A percentile compares a stretch with the other conserved stretches of the same genome.
Evolutionary conservation across 192 early-diverging fungal species (phyloP).

Genomic region (Umbelopsis isabellina): DNA sequence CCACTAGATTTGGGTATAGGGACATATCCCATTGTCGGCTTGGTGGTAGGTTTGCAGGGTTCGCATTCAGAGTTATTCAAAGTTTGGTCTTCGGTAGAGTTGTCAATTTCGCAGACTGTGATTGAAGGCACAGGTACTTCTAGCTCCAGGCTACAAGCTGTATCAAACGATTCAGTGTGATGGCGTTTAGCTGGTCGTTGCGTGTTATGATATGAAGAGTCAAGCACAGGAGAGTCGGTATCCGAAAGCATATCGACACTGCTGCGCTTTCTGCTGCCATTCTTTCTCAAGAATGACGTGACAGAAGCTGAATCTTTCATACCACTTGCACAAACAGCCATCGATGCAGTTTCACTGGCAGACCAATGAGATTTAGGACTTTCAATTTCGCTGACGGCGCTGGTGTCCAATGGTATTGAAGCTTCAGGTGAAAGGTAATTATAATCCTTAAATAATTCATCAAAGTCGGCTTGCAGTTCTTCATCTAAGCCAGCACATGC

Average conservation of each 20-base stretch:
- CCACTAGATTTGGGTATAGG: not conserved
- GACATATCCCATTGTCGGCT: too few relatives aligned
- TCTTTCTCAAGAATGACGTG: slow-evolving; percentile 10
- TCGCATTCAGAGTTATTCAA: too few relatives aligned
- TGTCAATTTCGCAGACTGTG: not conserved
- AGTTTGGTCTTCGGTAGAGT: not conserved
- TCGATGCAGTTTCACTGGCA: not conserved
- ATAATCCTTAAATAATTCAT: slow-evolving; percentile 9
- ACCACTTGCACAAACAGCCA: not conserved
- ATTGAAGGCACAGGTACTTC: not conserved
- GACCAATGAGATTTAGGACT: not conserved
- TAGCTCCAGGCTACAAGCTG: slow-evolving; percentile 4
- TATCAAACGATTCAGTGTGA: slow-evolving; percentile 10
- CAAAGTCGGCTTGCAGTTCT: not conserved
- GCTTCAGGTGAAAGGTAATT: not conserved
- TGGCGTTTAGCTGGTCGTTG: slow-evolving; percentile 14
- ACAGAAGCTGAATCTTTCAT: slow-evolving; percentile 13
- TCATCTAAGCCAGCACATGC: slow-evolving; percentile 24
- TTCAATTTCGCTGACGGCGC: not conserved
- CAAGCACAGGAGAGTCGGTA: slow-evolving; percentile 23
- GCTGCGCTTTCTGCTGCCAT: slow-evolving; percentile 27
- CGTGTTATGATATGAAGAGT: slow-evolving; percentile 8
- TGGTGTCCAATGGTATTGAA: not conserved
- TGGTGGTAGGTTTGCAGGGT: too few relatives aligned
- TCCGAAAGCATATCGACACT: slow-evolving; percentile 42